Conservation (phyloP, 2,329 filamentous ascomycete genomes). For the Alternaria atra region DNA sequence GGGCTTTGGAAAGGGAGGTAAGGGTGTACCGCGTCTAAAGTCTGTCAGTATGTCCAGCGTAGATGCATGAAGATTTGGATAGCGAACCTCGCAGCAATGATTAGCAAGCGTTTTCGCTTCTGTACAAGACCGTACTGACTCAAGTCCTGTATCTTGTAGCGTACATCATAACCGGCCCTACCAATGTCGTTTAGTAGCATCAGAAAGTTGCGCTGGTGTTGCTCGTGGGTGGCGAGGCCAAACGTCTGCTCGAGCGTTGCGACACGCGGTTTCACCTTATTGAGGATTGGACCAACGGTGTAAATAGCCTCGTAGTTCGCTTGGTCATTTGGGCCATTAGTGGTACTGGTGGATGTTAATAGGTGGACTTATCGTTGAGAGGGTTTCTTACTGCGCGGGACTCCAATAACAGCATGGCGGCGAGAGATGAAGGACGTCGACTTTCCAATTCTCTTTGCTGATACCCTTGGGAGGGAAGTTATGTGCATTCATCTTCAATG, state of each 20-base stretch:
- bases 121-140: slow-evolving; percentile 36
- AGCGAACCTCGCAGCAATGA: slow-evolving; percentile 39
- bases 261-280: slow-evolving; percentile 25
- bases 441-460: neutral
- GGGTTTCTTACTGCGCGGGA: slow-evolving; percentile 27
- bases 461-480: slow-evolving; percentile 17
- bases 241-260: slow-evolving; percentile 31
- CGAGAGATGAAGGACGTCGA: slow-evolving; percentile 31
- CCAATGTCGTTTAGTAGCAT: slow-evolving; percentile 30
- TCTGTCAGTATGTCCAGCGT: slow-evolving; percentile 13
- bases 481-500: slow-evolving; percentile 23
- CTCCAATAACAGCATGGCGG: slow-evolving; percentile 30
- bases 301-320: slow-evolving; percentile 31
- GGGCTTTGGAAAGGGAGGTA: slow-evolving; percentile 42
- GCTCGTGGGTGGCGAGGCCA: slow-evolving; percentile 7
- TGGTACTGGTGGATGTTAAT: slow-evolving; percentile 20
- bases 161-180: slow-evolving; percentile 31
- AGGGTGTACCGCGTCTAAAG: slow-evolving; percentile 28
- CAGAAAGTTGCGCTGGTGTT: slow-evolving; percentile 19
- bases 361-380: neutral
- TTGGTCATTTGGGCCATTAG: slow-evolving; percentile 29
- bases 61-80: neutral
- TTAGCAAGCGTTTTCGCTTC: slow-evolving; percentile 34
- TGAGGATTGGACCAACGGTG: slow-evolving; percentile 21
- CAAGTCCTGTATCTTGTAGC: slow-evolving; percentile 32